phyloP scores from a whole-genome alignment of 2,329 filamentous ascomycete species.

The Aspergillus texensis region DNA sequence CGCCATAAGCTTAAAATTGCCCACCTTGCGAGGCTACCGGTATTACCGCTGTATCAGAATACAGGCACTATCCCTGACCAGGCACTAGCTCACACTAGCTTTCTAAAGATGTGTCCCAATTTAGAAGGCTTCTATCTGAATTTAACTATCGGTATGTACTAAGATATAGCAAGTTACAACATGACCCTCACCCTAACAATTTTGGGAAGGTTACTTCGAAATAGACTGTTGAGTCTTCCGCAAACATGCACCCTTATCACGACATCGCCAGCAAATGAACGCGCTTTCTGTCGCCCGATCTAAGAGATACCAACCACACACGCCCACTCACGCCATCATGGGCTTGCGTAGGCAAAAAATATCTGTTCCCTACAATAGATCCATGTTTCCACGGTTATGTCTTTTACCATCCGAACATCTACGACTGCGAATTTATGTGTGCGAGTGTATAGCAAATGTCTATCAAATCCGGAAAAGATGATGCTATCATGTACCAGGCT shows the following conservation, averaged over 20 bases:
- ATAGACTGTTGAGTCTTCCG: not conserved
- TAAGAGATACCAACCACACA: not conserved
- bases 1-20: not conserved
- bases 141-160: not conserved
- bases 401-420: not conserved
- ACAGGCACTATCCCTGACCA: accelerated
- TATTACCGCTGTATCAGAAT: not conserved
- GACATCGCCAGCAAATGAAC: conserved; percentile 30
- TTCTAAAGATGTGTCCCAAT: too few relatives aligned
- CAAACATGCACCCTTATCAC: conserved; percentile 21
- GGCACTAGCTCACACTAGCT: not conserved
- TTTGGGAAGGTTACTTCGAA: not conserved
- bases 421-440: not conserved
- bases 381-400: conserved; percentile 1
- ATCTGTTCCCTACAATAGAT: not conserved
- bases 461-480: conserved; percentile 12
- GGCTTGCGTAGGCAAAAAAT: conserved; percentile 2
- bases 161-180: not conserved
- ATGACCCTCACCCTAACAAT: not conserved
- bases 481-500: conserved; percentile 10
- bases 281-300: not conserved
- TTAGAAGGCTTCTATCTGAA: too few relatives aligned
- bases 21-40: too few relatives aligned
- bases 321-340: conserved; percentile 8
- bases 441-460: not conserved